Conservation (phyloP, 352 stramenopile species). For the Globisporangium uncinulatum region DNA sequence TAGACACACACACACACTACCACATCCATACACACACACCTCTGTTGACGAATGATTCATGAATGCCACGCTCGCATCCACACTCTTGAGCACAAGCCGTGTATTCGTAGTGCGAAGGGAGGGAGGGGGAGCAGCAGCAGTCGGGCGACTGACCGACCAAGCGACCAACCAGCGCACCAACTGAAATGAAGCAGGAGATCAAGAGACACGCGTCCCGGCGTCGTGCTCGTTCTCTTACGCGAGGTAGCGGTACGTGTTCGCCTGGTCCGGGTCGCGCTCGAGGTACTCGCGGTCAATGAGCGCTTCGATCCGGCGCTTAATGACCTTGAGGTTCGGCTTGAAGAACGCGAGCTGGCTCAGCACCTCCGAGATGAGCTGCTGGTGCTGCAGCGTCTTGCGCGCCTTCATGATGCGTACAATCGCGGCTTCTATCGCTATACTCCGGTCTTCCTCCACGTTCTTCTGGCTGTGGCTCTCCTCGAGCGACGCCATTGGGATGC, state of each 20-base stretch:
- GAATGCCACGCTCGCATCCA: neutral
- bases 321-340: constrained; percentile 96
- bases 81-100: neutral
- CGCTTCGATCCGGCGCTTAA: constrained; percentile 97
- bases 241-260: constrained; percentile 95
- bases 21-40: neutral
- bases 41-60: neutral
- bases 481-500: constrained; percentile 98
- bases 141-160: neutral
- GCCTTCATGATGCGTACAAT: constrained; percentile 99
- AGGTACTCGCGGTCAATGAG: constrained; percentile 99
- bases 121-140: neutral
- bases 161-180: neutral
- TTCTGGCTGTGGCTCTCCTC: constrained; percentile 98
- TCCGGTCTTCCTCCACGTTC: constrained; percentile 94
- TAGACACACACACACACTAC: neutral
- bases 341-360: constrained; percentile 97
- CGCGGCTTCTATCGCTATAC: constrained; percentile 98
- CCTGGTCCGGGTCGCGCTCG: constrained; percentile 94
- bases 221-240: constrained; percentile 41
- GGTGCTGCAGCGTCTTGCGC: constrained; percentile 95
- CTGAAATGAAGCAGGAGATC: neutral
- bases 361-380: constrained; percentile 98
- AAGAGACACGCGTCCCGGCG: neutral
- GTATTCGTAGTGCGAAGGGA: neutral